phyloP scores from a whole-genome alignment of 345 rosid species.

The Eucalyptus pauciflora region DNA sequence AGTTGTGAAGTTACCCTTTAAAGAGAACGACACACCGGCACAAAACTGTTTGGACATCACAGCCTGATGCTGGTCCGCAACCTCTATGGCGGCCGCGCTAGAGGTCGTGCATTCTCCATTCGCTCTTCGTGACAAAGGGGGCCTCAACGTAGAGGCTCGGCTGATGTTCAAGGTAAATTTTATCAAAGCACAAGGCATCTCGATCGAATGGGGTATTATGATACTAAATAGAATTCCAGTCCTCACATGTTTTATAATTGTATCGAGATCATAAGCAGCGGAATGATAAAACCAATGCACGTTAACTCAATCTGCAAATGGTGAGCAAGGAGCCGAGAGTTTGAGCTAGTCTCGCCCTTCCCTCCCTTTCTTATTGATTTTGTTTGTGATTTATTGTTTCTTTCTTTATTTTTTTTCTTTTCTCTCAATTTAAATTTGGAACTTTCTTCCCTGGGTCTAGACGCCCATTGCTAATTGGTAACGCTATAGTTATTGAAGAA shows the following conservation, averaged over 20 bases:
- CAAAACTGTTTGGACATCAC: not conserved
- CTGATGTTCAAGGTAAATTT: too few species aligned
- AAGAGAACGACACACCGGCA: not conserved
- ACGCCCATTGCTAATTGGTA: rapidly evolving
- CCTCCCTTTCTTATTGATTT: not conserved
- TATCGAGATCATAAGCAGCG: not conserved
- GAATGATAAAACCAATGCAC: not conserved
- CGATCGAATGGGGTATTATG: too few species aligned
- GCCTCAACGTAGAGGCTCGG: not conserved
- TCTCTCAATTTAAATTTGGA: not conserved
- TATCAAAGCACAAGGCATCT: too few species aligned
- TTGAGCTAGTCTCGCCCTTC: not conserved
- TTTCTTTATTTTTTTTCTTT: not conserved
- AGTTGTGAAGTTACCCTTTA: not conserved
- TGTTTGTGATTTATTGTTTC: not conserved
- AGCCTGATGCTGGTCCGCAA: not conserved
- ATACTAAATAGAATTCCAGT: too few species aligned
- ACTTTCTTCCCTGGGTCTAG: not conserved
- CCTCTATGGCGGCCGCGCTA: not conserved
- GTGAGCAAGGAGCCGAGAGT: not conserved
- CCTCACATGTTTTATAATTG: too few species aligned
- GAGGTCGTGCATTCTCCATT: not conserved
- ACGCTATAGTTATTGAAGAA: rapidly evolving
- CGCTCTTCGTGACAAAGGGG: not conserved
- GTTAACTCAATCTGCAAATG: not conserved